Conservation (phyloP, 352 stramenopile species). For the Phytophthora gonapodyides region DNA sequence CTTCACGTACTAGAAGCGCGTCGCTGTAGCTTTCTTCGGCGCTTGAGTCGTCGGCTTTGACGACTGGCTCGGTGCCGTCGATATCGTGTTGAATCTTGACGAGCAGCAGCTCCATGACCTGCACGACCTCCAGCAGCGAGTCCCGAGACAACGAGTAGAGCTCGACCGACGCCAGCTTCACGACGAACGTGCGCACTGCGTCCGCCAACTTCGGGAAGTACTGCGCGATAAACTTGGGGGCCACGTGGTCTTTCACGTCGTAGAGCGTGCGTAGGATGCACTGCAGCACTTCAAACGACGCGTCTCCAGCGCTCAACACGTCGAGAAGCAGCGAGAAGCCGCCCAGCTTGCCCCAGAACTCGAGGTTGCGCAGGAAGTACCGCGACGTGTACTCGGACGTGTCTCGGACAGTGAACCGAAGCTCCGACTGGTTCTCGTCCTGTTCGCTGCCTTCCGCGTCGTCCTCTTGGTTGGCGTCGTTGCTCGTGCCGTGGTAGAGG, state of each 20-base stretch:
- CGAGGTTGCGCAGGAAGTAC: conserved; percentile 56
- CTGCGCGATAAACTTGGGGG: conserved; percentile 38
- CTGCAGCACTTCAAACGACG: conserved; percentile 58
- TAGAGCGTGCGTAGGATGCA: conserved; percentile 62
- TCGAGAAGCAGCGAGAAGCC: conserved; percentile 61
- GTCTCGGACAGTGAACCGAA: conserved; percentile 13
- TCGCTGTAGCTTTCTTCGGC: background rate
- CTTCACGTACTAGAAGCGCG: conserved; percentile 2
- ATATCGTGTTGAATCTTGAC: conserved; percentile 34
- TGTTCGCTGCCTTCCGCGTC: background rate
- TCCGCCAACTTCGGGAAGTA: conserved; percentile 47
- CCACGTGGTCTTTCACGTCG: conserved; percentile 62
- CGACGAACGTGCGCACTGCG: conserved; percentile 37
- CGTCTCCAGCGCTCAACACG: conserved; percentile 30
- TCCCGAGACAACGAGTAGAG: conserved; percentile 53
- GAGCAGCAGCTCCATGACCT: conserved; percentile 64
- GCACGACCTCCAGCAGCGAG: conserved; percentile 54
- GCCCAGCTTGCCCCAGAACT: conserved; percentile 54
- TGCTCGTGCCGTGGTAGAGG: conserved; percentile 29
- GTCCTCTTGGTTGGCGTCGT: conserved; percentile 12
- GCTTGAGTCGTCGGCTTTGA: conserved; percentile 1
- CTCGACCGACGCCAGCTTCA: conserved; percentile 24
- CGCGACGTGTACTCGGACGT: conserved; percentile 29
- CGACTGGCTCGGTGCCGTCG: conserved; percentile 4
- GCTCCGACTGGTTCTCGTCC: conserved; percentile 15